These are phyloP conservation scores for Cystoisospora suis DNA, from an alignment of 169 alveolate genomes.

Conservation along the genomic window DNA sequence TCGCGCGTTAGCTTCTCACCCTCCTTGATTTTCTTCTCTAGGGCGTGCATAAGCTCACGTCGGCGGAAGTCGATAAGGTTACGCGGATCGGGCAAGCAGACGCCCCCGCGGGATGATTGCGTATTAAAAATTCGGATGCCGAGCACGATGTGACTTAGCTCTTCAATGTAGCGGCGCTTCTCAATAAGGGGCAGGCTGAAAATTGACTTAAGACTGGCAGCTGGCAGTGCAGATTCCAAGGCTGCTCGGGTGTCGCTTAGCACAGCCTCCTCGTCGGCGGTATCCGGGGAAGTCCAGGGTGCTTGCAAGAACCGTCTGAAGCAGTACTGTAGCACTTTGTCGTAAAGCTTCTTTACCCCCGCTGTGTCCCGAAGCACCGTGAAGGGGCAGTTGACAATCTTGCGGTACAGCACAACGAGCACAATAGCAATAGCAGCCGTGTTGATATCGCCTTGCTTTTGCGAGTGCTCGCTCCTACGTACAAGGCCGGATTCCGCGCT, in stretches of 20 bases:
- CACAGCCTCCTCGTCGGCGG: not conserved
- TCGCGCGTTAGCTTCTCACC: not conserved
- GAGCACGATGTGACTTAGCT: not conserved
- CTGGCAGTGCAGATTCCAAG: not conserved
- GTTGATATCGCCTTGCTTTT: too few species aligned
- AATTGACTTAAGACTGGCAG: not conserved
- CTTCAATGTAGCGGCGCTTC: not conserved
- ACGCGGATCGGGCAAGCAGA: conserved; percentile 2
- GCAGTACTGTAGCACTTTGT: not conserved
- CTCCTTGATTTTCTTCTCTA: not conserved
- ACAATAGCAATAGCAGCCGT: too few species aligned
- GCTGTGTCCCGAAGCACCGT: not conserved
- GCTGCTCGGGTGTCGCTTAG: not conserved
- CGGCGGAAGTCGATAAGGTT: not conserved
- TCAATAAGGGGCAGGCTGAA: not conserved
- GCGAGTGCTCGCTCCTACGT: too few species aligned
- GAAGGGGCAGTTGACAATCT: conserved; percentile 4
- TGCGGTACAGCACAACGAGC: not conserved
- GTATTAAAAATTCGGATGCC: not conserved
- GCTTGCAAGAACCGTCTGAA: not conserved
- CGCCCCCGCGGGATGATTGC: not conserved
- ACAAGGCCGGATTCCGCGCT: too few species aligned
- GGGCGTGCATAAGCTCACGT: not conserved
- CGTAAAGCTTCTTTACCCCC: not conserved
- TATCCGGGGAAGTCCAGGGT: not conserved